Percentiles rank a stretch among this genome's conserved stretches.
phyloP scores from a whole-genome alignment of 1,284 basidiomycete genomes.

The Cryptococcus hybrid region DNA sequence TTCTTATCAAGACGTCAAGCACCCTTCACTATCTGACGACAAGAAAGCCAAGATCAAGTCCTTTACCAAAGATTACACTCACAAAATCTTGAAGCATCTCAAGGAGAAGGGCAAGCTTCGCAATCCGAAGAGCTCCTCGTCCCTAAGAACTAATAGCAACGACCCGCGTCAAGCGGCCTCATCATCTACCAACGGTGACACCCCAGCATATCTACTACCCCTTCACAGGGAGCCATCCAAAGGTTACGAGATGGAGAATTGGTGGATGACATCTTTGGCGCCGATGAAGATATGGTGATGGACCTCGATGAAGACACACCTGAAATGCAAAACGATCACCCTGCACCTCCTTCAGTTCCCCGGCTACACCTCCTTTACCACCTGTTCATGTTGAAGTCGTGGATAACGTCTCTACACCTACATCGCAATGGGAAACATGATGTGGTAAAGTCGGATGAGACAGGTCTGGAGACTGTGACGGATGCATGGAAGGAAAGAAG shows the following conservation, averaged over 20 bases:
- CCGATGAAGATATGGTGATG: slow-evolving; percentile 16
- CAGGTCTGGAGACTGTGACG: no score
- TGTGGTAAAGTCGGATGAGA: no score
- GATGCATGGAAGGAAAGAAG: no score
- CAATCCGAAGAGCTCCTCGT: background rate
- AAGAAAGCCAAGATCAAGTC: slow-evolving; percentile 88
- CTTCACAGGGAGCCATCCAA: slow-evolving; percentile 2
- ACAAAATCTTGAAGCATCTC: slow-evolving; percentile 44
- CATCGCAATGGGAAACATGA: no score
- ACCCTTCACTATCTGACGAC: slow-evolving; percentile 78
- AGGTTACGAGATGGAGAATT: slow-evolving; percentile 7
- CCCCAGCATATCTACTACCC: slow-evolving; percentile 1
- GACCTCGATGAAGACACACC: slow-evolving; percentile 12
- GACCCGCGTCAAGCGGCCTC: background rate
- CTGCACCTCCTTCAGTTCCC: slow-evolving; percentile 19
- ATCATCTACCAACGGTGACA: slow-evolving; percentile 2
- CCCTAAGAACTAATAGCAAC: background rate
- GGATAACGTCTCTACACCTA: no score
- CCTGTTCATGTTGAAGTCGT: background rate
- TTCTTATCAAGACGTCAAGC: slow-evolving; percentile 66
- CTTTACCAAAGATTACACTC: slow-evolving; percentile 82
- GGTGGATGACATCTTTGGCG: slow-evolving; percentile 28
- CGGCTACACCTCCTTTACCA: slow-evolving; percentile 27
- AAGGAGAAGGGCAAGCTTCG: slow-evolving; percentile 46
- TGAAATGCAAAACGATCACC: background rate